These are phyloP conservation scores for Drosera spatulata DNA, from an alignment of 179 eudicot species.

Conservation along the genomic window DNA sequence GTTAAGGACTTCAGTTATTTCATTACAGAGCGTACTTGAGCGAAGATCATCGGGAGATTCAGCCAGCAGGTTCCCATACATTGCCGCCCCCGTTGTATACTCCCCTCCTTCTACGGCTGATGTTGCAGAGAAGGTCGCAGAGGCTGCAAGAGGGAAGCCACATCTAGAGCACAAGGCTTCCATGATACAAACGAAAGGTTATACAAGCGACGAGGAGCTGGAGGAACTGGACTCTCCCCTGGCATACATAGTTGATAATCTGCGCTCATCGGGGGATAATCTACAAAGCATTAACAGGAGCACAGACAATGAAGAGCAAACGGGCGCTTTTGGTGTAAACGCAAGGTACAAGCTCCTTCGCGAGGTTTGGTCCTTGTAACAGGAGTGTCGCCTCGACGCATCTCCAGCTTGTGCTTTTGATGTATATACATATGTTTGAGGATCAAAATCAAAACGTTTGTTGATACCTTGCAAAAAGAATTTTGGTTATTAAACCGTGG, in stretches of 20 bases:
- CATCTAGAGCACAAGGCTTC: constrained; percentile 38
- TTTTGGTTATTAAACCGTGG: no score
- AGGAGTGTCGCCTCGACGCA: neutral
- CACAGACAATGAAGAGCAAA: constrained; percentile 13
- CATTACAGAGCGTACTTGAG: constrained; percentile 56
- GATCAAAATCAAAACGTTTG: no score
- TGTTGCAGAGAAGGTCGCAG: constrained; percentile 59
- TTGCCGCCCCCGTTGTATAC: constrained; percentile 54
- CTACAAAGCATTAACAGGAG: constrained; percentile 16
- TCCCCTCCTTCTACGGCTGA: constrained; percentile 43
- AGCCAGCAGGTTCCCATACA: constrained; percentile 48
- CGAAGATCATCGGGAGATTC: constrained; percentile 37
- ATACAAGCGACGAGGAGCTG: constrained; percentile 81
- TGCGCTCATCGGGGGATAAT: constrained; percentile 25
- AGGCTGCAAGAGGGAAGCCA: constrained; percentile 32
- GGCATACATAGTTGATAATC: constrained; percentile 28
- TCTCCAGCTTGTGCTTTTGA: no score
- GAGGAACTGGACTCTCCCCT: constrained; percentile 65
- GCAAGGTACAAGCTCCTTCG: constrained; percentile 73
- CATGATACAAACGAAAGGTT: constrained; percentile 56
- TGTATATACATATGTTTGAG: no score
- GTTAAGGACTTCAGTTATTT: neutral
- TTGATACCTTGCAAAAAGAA: no score
- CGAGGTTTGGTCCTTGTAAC: constrained; percentile 61
- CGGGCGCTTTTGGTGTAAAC: constrained; percentile 22